Evolutionary conservation across 2,329 filamentous ascomycete genomes (phyloP).

Genomic region (Colletotrichum coccodes): DNA sequence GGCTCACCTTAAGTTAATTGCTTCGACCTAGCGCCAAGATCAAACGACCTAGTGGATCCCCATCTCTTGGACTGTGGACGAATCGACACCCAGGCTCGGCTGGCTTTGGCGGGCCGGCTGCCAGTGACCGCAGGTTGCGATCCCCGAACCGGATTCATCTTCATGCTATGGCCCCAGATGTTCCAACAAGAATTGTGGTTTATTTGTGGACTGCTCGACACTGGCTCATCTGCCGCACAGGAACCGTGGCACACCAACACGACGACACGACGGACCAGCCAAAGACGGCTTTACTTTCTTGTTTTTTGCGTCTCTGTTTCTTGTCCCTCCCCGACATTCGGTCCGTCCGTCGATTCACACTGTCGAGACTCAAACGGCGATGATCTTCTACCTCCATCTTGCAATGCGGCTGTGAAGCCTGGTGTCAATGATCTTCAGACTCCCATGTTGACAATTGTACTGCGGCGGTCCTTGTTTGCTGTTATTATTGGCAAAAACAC

Average conservation of each 20-base stretch:
- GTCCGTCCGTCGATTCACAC: neutral
- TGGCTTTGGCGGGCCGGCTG: constrained; percentile 8
- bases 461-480: neutral
- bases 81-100: neutral
- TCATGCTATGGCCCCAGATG: neutral
- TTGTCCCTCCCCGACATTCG: neutral
- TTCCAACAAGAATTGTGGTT: constrained; percentile 7
- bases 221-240: constrained; percentile 13
- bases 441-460: neutral
- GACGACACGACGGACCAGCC: neutral
- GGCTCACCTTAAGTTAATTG: constrained; percentile 18
- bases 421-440: neutral
- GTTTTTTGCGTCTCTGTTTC: neutral
- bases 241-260: too few relatives aligned
- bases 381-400: neutral
- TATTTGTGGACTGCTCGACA: constrained; percentile 15
- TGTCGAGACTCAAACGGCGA: neutral
- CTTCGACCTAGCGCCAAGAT: constrained; percentile 5
- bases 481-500: neutral
- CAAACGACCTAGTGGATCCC: neutral
- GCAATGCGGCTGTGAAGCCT: neutral
- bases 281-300: neutral
- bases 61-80: neutral
- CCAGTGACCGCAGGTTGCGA: neutral
- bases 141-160: neutral